A percentile compares a stretch with the other conserved stretches of the same genome.
These are phyloP conservation scores for Tylopilus vinaceipallidus DNA, from an alignment of 768 basidiomycete species.

Conservation along the genomic window DNA sequence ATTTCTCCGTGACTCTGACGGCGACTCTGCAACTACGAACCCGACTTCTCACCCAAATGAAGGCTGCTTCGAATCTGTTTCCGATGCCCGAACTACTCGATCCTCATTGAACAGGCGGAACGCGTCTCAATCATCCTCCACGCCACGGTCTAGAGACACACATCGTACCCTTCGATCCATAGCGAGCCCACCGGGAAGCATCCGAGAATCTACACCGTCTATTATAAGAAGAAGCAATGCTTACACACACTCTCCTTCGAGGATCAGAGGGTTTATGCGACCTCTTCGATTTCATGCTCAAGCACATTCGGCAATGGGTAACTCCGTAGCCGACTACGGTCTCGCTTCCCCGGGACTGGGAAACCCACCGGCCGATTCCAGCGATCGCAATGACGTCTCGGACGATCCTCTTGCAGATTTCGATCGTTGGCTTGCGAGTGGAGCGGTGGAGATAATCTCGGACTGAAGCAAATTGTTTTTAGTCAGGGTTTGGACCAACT, in stretches of 20 bases:
- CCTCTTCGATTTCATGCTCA: neutral
- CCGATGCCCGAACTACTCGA: conserved; percentile 5
- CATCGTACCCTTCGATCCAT: neutral
- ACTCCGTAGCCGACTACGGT: neutral
- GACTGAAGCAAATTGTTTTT: conserved; percentile 13
- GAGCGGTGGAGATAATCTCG: conserved; percentile 51
- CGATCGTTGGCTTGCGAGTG: conserved; percentile 68
- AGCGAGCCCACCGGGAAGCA: neutral
- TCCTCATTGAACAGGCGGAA: conserved; percentile 1
- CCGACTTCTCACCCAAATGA: conserved; percentile 24
- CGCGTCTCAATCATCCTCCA: conserved; percentile 3
- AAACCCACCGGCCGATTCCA: neutral
- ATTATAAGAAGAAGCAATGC: conserved; percentile 5
- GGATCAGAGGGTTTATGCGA: conserved; percentile 23
- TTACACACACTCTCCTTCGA: conserved; percentile 23
- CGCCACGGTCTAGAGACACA: conserved; percentile 8
- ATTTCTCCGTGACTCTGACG: conserved; percentile 18
- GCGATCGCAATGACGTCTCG: conserved; percentile 9
- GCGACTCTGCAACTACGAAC: neutral
- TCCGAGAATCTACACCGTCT: neutral
- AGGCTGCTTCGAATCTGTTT: conserved; percentile 30
- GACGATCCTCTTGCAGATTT: conserved; percentile 63
- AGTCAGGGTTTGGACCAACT: too few species aligned
- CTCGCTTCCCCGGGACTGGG: neutral
- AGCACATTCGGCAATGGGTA: neutral